Percentiles rank a stretch among this genome's conserved stretches.
These are phyloP conservation scores for Solanum pimpinellifolium DNA, from an alignment of 257 asterid genomes.

Conservation along the genomic window DNA sequence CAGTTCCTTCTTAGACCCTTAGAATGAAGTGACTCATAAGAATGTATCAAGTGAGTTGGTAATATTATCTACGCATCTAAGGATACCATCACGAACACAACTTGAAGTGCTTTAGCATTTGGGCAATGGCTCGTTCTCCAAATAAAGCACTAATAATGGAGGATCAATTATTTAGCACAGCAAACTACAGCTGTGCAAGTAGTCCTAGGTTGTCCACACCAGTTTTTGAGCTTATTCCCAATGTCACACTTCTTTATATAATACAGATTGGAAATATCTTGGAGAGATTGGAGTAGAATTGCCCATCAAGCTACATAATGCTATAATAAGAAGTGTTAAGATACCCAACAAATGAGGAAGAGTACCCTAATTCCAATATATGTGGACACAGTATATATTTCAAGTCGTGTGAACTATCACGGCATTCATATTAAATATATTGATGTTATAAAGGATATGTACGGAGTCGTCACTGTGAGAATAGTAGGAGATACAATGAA, in stretches of 20 bases:
- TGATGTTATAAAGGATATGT: not conserved
- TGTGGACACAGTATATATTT: not conserved
- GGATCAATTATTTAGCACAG: not conserved
- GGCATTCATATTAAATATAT: not conserved
- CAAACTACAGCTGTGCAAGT: not conserved
- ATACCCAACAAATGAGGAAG: not conserved
- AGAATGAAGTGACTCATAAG: not conserved
- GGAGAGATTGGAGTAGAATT: not conserved
- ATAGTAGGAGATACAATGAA: not conserved
- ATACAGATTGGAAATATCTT: not conserved
- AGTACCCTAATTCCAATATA: not conserved
- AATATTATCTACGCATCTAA: not conserved
- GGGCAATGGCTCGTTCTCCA: not conserved
- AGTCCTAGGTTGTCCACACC: not conserved
- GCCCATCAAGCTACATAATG: not conserved
- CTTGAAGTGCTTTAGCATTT: not conserved
- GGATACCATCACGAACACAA: not conserved
- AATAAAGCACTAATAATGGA: not conserved
- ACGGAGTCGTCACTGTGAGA: not conserved
- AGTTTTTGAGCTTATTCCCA: not conserved
- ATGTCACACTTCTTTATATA: not conserved
- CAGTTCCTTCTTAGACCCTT: not conserved
- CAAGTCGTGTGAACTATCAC: not conserved
- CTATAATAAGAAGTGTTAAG: not conserved
- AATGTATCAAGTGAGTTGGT: not conserved